Conservation (phyloP, 306 rosid species). For the Senna siamea region DNA sequence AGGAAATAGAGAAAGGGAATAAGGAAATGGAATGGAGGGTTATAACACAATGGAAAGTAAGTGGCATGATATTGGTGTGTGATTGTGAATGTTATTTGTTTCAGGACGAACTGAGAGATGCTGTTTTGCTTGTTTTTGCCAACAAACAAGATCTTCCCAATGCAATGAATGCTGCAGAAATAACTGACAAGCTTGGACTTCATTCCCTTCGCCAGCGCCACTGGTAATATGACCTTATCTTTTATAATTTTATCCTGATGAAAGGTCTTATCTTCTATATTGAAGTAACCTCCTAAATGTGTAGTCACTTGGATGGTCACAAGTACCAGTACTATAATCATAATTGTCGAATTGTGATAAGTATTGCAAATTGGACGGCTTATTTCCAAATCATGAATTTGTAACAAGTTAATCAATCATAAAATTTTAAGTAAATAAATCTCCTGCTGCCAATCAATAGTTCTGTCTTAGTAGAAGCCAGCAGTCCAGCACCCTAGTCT, state of each 20-base stretch:
- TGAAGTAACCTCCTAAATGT: conserved; percentile 19
- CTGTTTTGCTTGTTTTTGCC: conserved; percentile 24
- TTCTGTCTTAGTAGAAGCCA: background rate
- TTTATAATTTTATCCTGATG: background rate
- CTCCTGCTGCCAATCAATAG: background rate
- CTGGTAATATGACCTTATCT: conserved; percentile 60
- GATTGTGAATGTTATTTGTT: background rate
- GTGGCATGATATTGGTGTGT: background rate
- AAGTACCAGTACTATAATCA: background rate
- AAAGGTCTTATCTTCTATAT: background rate
- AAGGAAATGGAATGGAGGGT: background rate
- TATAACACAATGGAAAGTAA: conserved; percentile 11
- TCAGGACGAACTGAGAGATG: conserved; percentile 24
- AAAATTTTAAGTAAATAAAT: too few species aligned
- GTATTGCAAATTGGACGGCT: too few species aligned
- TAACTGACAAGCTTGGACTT: conserved; percentile 96
- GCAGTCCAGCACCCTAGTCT: background rate
- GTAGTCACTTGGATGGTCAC: background rate
- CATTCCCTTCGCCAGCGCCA: conserved; percentile 98
- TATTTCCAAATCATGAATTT: too few species aligned
- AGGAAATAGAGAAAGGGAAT: background rate
- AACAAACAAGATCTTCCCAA: conserved; percentile 79
- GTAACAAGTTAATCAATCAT: too few species aligned
- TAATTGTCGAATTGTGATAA: too few species aligned
- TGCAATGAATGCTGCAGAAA: conserved; percentile 99